Conservation (phyloP, 2,329 filamentous ascomycete species). For the Cercospora sp. region DNA sequence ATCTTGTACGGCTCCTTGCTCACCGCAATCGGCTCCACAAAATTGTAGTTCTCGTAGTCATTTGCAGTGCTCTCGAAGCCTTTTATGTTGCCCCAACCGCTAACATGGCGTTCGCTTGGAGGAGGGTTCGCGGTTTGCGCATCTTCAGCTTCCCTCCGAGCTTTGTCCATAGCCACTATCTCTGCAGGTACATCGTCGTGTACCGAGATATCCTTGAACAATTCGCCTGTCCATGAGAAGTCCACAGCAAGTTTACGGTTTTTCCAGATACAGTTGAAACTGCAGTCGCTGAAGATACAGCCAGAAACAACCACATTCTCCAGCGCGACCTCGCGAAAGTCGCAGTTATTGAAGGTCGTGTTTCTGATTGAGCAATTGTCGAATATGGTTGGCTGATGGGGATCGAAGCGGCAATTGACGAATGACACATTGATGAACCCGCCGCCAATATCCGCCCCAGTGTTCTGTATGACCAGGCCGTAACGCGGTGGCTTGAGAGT, state of each 20-base stretch:
- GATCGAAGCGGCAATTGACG: constrained; percentile 12
- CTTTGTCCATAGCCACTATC: constrained; percentile 82
- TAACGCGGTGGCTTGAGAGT: background rate
- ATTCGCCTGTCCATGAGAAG: background rate
- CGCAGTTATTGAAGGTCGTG: constrained; percentile 10
- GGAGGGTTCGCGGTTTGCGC: background rate
- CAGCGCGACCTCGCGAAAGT: constrained; percentile 3
- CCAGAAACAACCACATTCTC: constrained; percentile 8
- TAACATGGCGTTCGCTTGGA: background rate
- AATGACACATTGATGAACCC: constrained; percentile 14
- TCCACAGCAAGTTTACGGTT: constrained; percentile 2
- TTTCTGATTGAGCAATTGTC: constrained; percentile 9
- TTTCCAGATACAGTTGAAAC: constrained; percentile 8
- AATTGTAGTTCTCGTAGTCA: background rate
- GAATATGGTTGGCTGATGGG: background rate
- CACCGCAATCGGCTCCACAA: background rate
- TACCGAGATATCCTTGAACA: background rate
- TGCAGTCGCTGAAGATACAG: background rate
- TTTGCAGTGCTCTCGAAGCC: background rate
- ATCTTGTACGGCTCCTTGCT: background rate
- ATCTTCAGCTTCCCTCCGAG: constrained; percentile 69
- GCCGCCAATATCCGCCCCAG: background rate
- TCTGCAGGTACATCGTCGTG: constrained; percentile 58
- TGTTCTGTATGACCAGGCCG: constrained; percentile 9
- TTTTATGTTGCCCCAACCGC: background rate